A percentile compares a stretch with the other conserved stretches of the same genome.
phyloP scores from a whole-genome alignment of 257 asterid species.

The Solanum okadae region DNA sequence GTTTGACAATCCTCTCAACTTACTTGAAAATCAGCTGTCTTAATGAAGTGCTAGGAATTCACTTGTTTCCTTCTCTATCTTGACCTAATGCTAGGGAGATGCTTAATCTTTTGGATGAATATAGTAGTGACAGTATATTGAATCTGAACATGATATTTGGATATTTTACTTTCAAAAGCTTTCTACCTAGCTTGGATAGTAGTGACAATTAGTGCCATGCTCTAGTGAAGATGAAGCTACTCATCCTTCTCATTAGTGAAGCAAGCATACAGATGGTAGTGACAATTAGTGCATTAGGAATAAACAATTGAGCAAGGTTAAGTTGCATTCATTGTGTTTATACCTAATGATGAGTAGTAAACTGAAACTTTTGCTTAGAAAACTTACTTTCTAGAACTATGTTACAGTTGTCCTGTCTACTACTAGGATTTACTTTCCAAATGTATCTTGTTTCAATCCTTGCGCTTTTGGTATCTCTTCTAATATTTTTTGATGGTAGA shows the following conservation, averaged over 20 bases:
- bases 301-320: background rate
- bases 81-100: background rate
- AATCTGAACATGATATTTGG: background rate
- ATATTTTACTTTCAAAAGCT: background rate
- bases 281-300: background rate
- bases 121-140: background rate
- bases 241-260: background rate
- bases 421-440: background rate
- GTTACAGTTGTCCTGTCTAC: background rate
- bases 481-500: background rate
- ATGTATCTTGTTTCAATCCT: background rate
- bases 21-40: background rate
- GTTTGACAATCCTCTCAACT: background rate
- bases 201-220: background rate
- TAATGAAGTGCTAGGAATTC: background rate
- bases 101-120: background rate
- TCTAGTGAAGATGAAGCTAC: background rate
- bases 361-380: background rate
- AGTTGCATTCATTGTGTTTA: background rate
- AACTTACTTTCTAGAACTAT: background rate
- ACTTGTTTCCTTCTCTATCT: background rate
- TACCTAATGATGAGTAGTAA: background rate
- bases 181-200: background rate
- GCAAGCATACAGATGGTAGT: background rate
- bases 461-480: background rate